Base-by-base conservation (phyloP, 768 basidiomycete genomes). In the Lactarius tabidus region DNA sequence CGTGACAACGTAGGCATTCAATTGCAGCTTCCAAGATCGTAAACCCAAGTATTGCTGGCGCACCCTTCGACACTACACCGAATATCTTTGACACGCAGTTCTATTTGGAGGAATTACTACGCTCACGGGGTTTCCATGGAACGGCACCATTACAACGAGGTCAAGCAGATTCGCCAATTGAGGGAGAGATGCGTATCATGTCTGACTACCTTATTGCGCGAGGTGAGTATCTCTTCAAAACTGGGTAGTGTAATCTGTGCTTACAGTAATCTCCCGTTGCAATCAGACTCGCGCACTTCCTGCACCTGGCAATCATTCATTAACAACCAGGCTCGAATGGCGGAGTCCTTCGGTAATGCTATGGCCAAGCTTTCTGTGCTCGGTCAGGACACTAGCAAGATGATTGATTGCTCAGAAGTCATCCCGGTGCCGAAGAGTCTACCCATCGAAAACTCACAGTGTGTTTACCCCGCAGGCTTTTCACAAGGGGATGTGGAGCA, bases 31-130 rank as follows among this genome's bases (percentile, higher is more conserved):
- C 68, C 28, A 65, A 69, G 43, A 38, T 57, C 68, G 33, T 72
- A 68, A 54, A 74, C 73, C 66, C 71, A 64, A 71, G 57, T 59
- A 62, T 69, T 59, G 68, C 73, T 20, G 73, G 77, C 36, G 74
- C 77, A 12, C 79, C 81, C 1, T 80, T 83, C 70, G 81, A 83
- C 70, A 78, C 80, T 1, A 82, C 81, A 4, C 81, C 80, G 1
- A 66, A 68, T 6, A 57, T 74, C 15, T 81, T 81, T 52, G 81
- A 82, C 66, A 78, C 77, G 17, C 80, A 82, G 69, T 73, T 82
- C 68, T 81, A 77, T 71, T 71, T 81, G 59, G 80, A 81, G 60
- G 74, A 76, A 9, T 75, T 77, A 64, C 76, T 84, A 38, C 76
- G 77, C n/a, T 80, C 81, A 9, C 79, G 77, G 14, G 35, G 70